Percentiles rank a stretch among this genome's conserved stretches.
Evolutionary conservation across 2,329 filamentous ascomycete genomes (phyloP).

Genomic region (Dissoconium aciculare): DNA sequence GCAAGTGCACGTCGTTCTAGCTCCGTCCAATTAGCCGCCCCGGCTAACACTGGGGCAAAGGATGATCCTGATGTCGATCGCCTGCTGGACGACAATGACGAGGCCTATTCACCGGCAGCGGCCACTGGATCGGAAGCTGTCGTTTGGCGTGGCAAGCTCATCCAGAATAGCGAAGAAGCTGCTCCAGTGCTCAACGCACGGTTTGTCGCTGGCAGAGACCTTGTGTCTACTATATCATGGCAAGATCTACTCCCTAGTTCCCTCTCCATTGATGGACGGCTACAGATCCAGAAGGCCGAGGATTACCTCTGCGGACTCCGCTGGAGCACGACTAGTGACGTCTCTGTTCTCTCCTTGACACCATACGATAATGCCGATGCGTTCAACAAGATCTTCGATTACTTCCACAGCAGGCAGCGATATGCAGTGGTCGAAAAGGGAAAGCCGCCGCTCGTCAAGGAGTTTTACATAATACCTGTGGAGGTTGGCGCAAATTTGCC

Average conservation of each 20-base stretch:
- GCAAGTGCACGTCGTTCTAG: slow-evolving; percentile 30
- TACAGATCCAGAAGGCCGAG: slow-evolving; percentile 67
- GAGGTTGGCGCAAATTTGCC: slow-evolving; percentile 56
- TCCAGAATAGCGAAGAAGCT: slow-evolving; percentile 25
- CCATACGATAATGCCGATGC: slow-evolving; percentile 45
- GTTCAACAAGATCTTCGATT: slow-evolving; percentile 69
- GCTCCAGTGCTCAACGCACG: slow-evolving; percentile 51
- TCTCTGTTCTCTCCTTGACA: slow-evolving; percentile 62
- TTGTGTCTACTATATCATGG: slow-evolving; percentile 55
- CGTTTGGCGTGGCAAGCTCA: slow-evolving; percentile 62
- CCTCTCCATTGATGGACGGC: slow-evolving; percentile 61
- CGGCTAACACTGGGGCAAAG: slow-evolving; percentile 40
- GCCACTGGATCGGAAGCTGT: slow-evolving; percentile 48
- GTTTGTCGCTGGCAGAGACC: slow-evolving; percentile 70
- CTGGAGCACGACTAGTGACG: slow-evolving; percentile 67
- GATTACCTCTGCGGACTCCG: slow-evolving; percentile 82
- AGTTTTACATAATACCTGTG: slow-evolving; percentile 83
- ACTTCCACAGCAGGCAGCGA: slow-evolving; percentile 66
- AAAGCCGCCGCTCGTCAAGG: slow-evolving; percentile 50
- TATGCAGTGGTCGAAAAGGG: slow-evolving; percentile 74
- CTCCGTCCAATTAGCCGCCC: slow-evolving; percentile 14
- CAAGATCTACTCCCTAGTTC: slow-evolving; percentile 55
- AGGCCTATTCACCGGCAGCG: slow-evolving; percentile 69
- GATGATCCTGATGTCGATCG: slow-evolving; percentile 83
- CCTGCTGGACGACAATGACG: slow-evolving; percentile 67